These are phyloP conservation scores for Saccharomycopsis sp. DNA, from an alignment of 805 yeast species.

Conservation along the genomic window DNA sequence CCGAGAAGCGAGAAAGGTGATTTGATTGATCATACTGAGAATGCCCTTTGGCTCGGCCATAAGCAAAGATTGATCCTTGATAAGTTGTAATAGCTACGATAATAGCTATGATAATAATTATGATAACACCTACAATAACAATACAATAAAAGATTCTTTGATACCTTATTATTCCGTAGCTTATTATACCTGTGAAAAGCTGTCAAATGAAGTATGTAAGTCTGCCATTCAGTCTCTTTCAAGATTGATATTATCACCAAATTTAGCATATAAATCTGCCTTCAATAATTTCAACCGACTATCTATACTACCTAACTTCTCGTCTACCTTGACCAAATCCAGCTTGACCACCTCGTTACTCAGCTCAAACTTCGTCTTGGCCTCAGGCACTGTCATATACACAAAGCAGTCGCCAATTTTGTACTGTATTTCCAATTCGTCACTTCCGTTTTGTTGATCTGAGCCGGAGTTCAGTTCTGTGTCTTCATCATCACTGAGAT, in stretches of 20 bases:
- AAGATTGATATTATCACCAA: slow-evolving; percentile 82
- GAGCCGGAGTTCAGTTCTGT: slow-evolving; percentile 10
- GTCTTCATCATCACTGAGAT: slow-evolving; percentile 32
- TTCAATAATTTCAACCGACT: slow-evolving; percentile 56
- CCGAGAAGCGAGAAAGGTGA: slow-evolving; percentile 39
- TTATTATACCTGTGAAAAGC: too few species aligned
- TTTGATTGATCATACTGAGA: slow-evolving; percentile 42
- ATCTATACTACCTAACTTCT: slow-evolving; percentile 45
- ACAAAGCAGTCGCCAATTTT: slow-evolving; percentile 79
- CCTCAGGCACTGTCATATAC: slow-evolving; percentile 58
- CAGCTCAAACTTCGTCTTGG: slow-evolving; percentile 57
- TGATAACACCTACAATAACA: neutral
- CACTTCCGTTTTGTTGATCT: neutral
- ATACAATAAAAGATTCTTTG: too few species aligned
- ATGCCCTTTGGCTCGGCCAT: slow-evolving; percentile 52
- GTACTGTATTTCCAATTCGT: slow-evolving; percentile 39
- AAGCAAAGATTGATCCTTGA: slow-evolving; percentile 8
- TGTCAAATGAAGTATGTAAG: too few species aligned
- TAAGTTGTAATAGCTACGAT: slow-evolving; percentile 3
- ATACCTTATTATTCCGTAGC: too few species aligned
- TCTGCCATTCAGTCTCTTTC: slow-evolving; percentile 39
- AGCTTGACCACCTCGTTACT: slow-evolving; percentile 50
- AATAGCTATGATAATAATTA: neutral
- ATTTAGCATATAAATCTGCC: slow-evolving; percentile 73
- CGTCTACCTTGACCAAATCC: slow-evolving; percentile 41